Conservation (phyloP, 2,329 filamentous ascomycete genomes). For the Lasiodiplodia sp. region DNA sequence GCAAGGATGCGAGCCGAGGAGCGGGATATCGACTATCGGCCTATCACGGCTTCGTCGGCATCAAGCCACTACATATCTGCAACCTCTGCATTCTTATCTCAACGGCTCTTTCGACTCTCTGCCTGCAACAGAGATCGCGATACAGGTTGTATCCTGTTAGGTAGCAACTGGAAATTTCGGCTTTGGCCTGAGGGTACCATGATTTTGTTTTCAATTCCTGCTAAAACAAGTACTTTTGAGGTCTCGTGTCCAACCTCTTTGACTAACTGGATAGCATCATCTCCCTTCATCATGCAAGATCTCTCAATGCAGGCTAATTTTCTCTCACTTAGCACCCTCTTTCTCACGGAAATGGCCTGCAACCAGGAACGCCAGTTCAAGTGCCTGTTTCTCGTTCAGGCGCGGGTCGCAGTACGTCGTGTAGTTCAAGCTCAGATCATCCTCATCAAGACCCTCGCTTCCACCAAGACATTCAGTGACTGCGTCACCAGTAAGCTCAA, state of each 20-base stretch:
- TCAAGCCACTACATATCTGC: neutral
- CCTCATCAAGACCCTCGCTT: constrained; percentile 83
- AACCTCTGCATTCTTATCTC: neutral
- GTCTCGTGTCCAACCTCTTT: constrained; percentile 30
- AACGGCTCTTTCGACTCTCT: neutral
- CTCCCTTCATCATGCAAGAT: neutral
- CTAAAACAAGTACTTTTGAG: neutral
- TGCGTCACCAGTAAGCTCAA: constrained; percentile 93
- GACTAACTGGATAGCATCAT: neutral
- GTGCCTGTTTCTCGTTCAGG: constrained; percentile 95
- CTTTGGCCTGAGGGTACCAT: neutral
- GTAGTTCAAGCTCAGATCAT: constrained; percentile 89
- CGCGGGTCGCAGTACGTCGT: constrained; percentile 95
- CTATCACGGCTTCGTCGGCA: neutral
- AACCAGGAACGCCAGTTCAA: constrained; percentile 92
- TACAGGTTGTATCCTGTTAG: neutral
- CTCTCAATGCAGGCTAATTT: neutral
- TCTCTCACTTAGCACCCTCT: neutral
- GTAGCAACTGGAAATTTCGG: neutral
- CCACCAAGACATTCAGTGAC: constrained; percentile 97
- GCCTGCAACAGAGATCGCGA: neutral
- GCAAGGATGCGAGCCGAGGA: constrained; percentile 19
- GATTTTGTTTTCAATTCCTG: neutral
- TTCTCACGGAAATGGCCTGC: constrained; percentile 77
- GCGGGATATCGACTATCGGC: constrained; percentile 10